Evolutionary conservation across 495 filamentous ascomycete genomes (phyloP).

Genomic region (Penicillium flavigenum): DNA sequence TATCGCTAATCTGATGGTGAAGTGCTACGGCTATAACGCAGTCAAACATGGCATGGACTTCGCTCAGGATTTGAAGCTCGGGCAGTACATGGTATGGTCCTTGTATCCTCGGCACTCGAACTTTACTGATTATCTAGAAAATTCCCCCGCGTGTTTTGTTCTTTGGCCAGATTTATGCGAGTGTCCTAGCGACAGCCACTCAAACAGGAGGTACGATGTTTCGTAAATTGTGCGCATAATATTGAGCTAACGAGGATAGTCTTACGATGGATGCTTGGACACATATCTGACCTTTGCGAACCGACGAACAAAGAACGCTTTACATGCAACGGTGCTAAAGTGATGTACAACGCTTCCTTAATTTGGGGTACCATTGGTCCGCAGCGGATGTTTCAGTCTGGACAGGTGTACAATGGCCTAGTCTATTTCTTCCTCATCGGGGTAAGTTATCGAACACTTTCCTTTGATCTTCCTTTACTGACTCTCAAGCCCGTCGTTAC

Average conservation of each 20-base stretch:
- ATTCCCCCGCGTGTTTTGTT: conserved; percentile 52
- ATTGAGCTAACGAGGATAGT: conserved; percentile 24
- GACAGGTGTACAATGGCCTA: conserved; percentile 35
- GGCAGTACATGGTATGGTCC: conserved; percentile 48
- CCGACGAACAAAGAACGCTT: conserved; percentile 40
- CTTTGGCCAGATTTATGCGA: conserved; percentile 50
- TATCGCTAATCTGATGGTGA: conserved; percentile 84
- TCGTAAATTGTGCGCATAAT: neutral
- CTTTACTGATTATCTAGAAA: conserved; percentile 30
- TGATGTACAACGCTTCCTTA: conserved; percentile 49
- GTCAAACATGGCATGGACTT: conserved; percentile 51
- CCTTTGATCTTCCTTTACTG: neutral
- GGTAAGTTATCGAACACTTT: conserved; percentile 12
- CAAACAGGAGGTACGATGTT: conserved; percentile 22
- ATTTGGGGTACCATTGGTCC: conserved; percentile 48
- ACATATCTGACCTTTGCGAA: conserved; percentile 46
- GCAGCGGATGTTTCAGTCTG: conserved; percentile 42
- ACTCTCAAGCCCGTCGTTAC: conserved; percentile 23
- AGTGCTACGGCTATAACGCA: conserved; percentile 67
- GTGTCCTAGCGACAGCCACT: conserved; percentile 43
- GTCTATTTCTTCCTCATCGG: conserved; percentile 46
- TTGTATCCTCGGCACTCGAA: neutral
- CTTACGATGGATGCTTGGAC: conserved; percentile 51
- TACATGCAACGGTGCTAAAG: conserved; percentile 52
- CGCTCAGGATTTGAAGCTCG: conserved; percentile 48